Percentiles rank a stretch among this genome's conserved stretches.
These are phyloP conservation scores for Mycena vulgaris DNA, from an alignment of 768 basidiomycete species.

Conservation along the genomic window DNA sequence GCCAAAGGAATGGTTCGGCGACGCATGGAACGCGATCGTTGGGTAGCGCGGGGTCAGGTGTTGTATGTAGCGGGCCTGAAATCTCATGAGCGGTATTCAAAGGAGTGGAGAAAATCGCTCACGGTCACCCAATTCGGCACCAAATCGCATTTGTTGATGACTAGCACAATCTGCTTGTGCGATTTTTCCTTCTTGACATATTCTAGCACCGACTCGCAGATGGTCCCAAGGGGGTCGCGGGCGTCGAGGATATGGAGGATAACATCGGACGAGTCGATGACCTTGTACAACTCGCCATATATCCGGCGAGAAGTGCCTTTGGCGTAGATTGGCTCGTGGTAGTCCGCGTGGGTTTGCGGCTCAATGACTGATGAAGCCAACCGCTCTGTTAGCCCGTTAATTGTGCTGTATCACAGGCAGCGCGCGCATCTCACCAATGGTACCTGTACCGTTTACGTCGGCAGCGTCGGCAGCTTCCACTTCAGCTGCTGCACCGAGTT, in stretches of 20 bases:
- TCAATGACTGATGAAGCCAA: conserved; percentile 65
- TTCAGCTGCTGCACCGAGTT: conserved; percentile 68
- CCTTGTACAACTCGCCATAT: conserved; percentile 98
- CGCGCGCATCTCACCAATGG: conserved; percentile 58
- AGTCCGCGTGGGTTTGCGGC: conserved; percentile 80
- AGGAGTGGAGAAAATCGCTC: conserved; percentile 48
- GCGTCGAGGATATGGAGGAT: conserved; percentile 96
- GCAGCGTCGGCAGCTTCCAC: conserved; percentile 67
- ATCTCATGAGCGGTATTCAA: conserved; percentile 18
- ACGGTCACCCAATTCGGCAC: conserved; percentile 99
- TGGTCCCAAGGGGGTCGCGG: conserved; percentile 94
- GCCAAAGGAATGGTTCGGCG: conserved; percentile 98
- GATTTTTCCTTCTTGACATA: conserved; percentile 96
- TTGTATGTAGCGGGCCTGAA: conserved; percentile 95
- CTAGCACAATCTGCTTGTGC: conserved; percentile 96
- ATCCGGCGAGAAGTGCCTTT: conserved; percentile 97
- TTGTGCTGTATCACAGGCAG: neutral
- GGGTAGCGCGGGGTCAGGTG: conserved; percentile 95
- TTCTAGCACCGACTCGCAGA: conserved; percentile 94
- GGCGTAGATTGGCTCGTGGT: conserved; percentile 91
- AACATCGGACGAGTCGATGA: conserved; percentile 98
- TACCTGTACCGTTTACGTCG: conserved; percentile 53
- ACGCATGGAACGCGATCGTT: conserved; percentile 98
- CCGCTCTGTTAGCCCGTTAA: conserved; percentile 55
- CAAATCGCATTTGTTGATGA: conserved; percentile 98